These are phyloP conservation scores for Phlebopus sp. DNA, from an alignment of 1,284 basidiomycete species.

Conservation along the genomic window DNA sequence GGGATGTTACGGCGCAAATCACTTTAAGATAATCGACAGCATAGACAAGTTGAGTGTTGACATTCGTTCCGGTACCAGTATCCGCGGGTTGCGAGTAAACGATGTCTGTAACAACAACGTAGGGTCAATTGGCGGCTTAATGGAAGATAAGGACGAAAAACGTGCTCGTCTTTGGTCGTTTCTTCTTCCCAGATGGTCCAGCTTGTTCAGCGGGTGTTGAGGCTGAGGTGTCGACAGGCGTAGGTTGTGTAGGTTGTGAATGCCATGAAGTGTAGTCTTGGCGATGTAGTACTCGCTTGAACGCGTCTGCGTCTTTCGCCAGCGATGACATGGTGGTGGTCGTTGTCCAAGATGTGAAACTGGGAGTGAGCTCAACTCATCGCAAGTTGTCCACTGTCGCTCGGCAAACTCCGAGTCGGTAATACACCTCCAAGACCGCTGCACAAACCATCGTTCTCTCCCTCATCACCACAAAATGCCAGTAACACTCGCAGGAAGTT, in stretches of 20 bases:
- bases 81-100: constrained; percentile 85
- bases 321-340: constrained; percentile 59
- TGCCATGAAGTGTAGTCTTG: constrained; percentile 75
- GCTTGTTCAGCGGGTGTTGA: constrained; percentile 10
- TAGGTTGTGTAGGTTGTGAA: constrained; percentile 46
- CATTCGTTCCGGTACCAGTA: constrained; percentile 77
- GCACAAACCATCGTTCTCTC: no score
- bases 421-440: no score
- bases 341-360: no score
- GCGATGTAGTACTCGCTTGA: constrained; percentile 58
- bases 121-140: constrained; percentile 16
- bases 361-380: no score
- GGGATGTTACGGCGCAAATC: constrained; percentile 6
- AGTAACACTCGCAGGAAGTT: constrained; percentile 52
- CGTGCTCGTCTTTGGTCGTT: constrained; percentile 63
- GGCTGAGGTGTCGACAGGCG: constrained; percentile 12
- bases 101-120: constrained; percentile 42
- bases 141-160: constrained; percentile 24
- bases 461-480: no score
- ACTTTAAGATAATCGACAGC: constrained; percentile 80
- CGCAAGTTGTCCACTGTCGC: no score
- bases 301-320: constrained; percentile 61
- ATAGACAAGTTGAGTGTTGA: constrained; percentile 85
- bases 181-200: constrained; percentile 53
- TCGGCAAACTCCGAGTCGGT: background rate